Conservation (phyloP, 371 early-diverging fungal species). For the Mortierella sp. region DNA sequence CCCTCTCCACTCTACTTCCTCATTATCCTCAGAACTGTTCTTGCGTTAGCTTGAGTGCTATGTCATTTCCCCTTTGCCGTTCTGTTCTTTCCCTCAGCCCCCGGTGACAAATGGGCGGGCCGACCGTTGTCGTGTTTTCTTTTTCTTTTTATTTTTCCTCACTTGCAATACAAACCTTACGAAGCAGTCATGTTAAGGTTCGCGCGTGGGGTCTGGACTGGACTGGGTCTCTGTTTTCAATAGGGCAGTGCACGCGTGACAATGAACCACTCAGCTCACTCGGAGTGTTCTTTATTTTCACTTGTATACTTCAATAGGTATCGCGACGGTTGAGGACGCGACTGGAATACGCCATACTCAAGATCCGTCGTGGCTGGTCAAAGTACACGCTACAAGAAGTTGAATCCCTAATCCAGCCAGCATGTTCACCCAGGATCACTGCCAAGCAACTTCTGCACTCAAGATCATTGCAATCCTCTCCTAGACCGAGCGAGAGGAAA, state of each 20-base stretch:
- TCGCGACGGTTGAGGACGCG: slow-evolving; percentile 43
- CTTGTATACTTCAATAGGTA: slow-evolving; percentile 27
- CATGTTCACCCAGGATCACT: slow-evolving; percentile 37
- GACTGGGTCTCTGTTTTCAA: neutral
- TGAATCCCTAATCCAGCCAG: slow-evolving; percentile 41
- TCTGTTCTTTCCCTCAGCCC: neutral
- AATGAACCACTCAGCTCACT: slow-evolving; percentile 18
- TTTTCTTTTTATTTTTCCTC: neutral
- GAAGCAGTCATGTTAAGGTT: slow-evolving; percentile 18
- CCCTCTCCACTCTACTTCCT: too few species aligned
- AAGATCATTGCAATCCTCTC: slow-evolving; percentile 24
- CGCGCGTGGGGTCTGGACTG: slow-evolving; percentile 3
- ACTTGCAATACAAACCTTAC: slow-evolving; percentile 3
- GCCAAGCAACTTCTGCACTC: slow-evolving; percentile 21
- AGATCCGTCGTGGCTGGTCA: slow-evolving; percentile 51
- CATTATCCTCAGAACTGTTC: neutral
- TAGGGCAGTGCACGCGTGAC: slow-evolving; percentile 3
- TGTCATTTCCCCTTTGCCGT: neutral
- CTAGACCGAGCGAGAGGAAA: slow-evolving; percentile 15
- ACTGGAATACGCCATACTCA: slow-evolving; percentile 48
- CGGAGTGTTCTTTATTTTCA: too few species aligned
- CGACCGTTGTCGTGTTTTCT: neutral
- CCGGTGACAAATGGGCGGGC: too few species aligned
- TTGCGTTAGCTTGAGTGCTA: neutral
- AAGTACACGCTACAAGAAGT: slow-evolving; percentile 51